Evolutionary conservation across 768 basidiomycete genomes (phyloP).

Genomic region (Filobasidium floriforme): DNA sequence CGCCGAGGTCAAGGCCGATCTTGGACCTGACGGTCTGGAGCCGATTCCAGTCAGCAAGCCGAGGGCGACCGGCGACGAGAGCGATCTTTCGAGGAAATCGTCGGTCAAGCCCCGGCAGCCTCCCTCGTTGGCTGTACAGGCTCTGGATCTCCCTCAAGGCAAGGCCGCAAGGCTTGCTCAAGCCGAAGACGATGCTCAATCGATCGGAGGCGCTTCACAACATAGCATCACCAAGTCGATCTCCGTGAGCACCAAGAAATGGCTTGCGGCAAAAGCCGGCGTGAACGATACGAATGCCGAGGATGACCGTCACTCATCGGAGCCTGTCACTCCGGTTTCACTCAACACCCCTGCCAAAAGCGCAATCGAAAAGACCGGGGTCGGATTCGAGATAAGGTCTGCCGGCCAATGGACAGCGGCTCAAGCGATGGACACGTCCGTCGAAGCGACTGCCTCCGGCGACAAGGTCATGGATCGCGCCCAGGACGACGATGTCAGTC

Average conservation of each 20-base stretch:
- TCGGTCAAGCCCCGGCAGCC: neutral
- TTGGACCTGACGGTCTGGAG: conserved; percentile 15
- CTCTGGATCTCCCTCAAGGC: conserved; percentile 16
- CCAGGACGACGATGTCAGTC: conserved; percentile 5
- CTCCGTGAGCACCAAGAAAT: conserved; percentile 26
- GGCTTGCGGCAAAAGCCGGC: conserved; percentile 24
- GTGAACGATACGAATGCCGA: neutral
- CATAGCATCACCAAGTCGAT: conserved; percentile 23
- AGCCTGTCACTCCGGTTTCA: neutral
- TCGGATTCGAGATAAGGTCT: conserved; percentile 1
- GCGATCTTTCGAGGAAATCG: neutral
- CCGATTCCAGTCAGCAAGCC: conserved; percentile 10
- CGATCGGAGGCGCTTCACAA: conserved; percentile 8
- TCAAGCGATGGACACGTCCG: conserved; percentile 3
- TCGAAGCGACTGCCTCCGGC: conserved; percentile 2
- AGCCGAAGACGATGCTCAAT: neutral
- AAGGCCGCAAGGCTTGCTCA: neutral
- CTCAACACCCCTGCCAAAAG: neutral
- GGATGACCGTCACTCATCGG: neutral
- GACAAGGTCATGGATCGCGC: conserved; percentile 5
- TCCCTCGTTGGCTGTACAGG: conserved; percentile 9
- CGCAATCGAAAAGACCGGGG: conserved; percentile 3
- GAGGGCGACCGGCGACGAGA: neutral
- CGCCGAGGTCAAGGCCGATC: conserved; percentile 14
- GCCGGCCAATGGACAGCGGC: neutral